phyloP scores from a whole-genome alignment of 257 asterid species.

The Nicotiana sylvestris region DNA sequence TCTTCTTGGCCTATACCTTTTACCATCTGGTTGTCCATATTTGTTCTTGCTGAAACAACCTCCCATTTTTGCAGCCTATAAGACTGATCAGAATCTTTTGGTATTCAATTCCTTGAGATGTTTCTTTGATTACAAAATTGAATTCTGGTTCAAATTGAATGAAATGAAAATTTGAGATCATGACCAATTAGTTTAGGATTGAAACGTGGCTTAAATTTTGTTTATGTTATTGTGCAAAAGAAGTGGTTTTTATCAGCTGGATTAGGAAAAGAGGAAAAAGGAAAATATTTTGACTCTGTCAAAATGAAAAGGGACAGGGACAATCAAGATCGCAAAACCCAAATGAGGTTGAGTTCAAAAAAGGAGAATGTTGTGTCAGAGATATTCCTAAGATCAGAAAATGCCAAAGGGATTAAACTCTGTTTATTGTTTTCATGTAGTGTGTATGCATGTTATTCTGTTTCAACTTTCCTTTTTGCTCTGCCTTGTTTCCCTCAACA shows the following conservation, averaged over 20 bases:
- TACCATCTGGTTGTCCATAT: constrained; percentile 22
- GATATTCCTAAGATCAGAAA: not conserved
- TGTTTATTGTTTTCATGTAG: not conserved
- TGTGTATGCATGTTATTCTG: not conserved
- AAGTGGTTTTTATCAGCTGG: not conserved
- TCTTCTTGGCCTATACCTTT: constrained; percentile 39
- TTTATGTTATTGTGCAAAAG: not conserved
- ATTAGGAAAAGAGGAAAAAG: not conserved
- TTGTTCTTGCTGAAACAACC: constrained; percentile 62
- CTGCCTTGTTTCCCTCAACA: not conserved
- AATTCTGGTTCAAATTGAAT: not conserved
- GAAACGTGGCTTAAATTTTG: not conserved
- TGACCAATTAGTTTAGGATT: not conserved
- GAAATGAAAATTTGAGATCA: not conserved
- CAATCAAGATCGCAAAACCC: not conserved
- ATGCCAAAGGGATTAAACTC: constrained; percentile 4
- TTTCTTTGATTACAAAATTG: not conserved
- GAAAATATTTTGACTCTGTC: not conserved
- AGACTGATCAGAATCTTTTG: constrained; percentile 11
- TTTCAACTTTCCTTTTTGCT: not conserved
- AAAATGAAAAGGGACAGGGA: not conserved
- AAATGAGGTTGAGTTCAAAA: not conserved
- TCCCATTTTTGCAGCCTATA: constrained; percentile 31
- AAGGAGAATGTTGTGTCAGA: not conserved
- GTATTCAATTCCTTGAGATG: not conserved